These are phyloP conservation scores for Skeletonema potamos DNA, from an alignment of 108 stramenopile genomes.

Conservation along the genomic window DNA sequence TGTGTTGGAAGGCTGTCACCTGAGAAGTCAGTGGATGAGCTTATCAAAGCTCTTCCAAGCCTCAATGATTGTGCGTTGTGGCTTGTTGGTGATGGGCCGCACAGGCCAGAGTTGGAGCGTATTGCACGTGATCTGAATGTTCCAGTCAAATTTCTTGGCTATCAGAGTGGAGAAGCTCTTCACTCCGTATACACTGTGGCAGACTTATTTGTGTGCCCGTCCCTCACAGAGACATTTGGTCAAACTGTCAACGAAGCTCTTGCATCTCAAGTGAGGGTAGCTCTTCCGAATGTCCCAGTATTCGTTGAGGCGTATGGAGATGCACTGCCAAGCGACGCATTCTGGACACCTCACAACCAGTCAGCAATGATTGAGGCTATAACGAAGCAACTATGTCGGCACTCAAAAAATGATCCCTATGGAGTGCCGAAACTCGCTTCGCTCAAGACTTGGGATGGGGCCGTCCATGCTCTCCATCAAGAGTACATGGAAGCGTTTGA, in stretches of 20 bases:
- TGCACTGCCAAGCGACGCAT: constrained; percentile 45
- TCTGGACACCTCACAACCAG: constrained; percentile 46
- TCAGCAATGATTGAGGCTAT: constrained; percentile 38
- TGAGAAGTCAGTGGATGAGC: constrained; percentile 55
- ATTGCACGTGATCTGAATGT: constrained; percentile 24
- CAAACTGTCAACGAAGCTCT: constrained; percentile 60
- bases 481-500: constrained; percentile 41
- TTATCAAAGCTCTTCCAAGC: constrained; percentile 27
- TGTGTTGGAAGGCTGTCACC: constrained; percentile 53
- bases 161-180: constrained; percentile 52
- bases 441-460: constrained; percentile 49
- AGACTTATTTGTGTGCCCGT: constrained; percentile 55
- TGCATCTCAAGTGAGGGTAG: constrained; percentile 49
- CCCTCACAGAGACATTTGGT: constrained; percentile 56
- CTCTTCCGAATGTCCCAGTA: constrained; percentile 48
- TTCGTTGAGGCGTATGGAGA: constrained; percentile 55
- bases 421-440: constrained; percentile 37
- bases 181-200: constrained; percentile 50
- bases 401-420: constrained; percentile 18
- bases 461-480: constrained; percentile 25
- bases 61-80: constrained; percentile 45
- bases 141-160: constrained; percentile 52
- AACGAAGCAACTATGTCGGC: constrained; percentile 33
- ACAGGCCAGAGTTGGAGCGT: constrained; percentile 38
- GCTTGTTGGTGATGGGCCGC: constrained; percentile 57